Evolutionary conservation across 306 rosid species (phyloP), one percentile per base, ranked within the genome.

Genomic region (Chamaecrista fasciculata): DNA sequence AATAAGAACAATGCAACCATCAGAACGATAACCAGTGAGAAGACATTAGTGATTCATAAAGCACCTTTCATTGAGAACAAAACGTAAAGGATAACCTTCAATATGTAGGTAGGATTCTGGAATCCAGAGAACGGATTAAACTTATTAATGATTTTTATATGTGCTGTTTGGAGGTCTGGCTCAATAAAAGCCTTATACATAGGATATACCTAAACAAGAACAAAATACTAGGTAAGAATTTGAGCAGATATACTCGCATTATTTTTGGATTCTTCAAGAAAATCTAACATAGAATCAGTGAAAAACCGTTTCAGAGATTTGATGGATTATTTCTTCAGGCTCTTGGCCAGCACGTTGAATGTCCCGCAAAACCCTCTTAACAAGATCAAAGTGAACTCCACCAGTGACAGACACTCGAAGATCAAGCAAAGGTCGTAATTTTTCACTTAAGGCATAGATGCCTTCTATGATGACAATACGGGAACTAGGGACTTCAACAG

Each of bases 131-230:
- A 93, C 29, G 98, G 97, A 82, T 90, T 93, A 64, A 93, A 93
- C 81, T 93, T 93, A 82, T 93, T 93, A 60, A 72, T 88, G 75
- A 93, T 90, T 81, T 84, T 90, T 72, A 93, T 83, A 79, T 93
- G 98, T 7, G 98, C 98, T 37, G 96, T 93, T 83, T 87, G 87
- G 66, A 93, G 98, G 86, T 93, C 98, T 61, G 97, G 98, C 79
- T 93, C 98, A 31, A 93, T 93, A 82, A 88, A 93, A 62, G 98
- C 98, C 86, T 93, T 93, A 80, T 93, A 90, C 98, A 93, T 93
- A 59, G 98, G 98, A 80, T 93, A 88, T 31, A 93, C 98, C 98
- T 93, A 78, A 42, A 74, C 60, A 50, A 50, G 78, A 64, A 74
- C 37, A 43, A 25, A 52, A 67, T 36, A 59, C 14, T 19, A 44